Base-by-base conservation (phyloP, 1,284 basidiomycete species). In the Vanrija sp. region DNA sequence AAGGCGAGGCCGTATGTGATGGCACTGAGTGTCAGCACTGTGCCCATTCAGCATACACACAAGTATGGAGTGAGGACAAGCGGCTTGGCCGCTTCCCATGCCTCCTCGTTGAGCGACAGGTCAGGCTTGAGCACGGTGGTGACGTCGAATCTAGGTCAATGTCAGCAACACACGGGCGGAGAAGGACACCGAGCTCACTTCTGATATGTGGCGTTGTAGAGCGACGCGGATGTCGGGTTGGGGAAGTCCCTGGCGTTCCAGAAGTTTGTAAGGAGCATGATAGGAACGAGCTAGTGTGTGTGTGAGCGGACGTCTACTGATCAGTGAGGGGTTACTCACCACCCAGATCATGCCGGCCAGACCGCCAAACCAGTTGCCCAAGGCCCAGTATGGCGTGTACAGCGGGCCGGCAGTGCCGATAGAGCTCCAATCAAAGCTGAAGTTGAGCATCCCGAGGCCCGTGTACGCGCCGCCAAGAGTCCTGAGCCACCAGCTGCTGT, bases 381-480 rank as follows among this genome's bases (percentile, higher is more conserved):
- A 68, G 1, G 80, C 80, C 78, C 78, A 80, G 68, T 76, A 79
- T 2, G 80, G 80, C 40, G 78, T 79, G 64, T 76, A 81, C 34
- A 81, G 67, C 9, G 80, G 79, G 1, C 79, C 79, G 25, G 67
- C 69, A 38, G 64, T 67, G 2, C 79, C 79, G 4, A 80, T 70
- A 23, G 75, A 77, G 39, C 76, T 77, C 80, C 80, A 81, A 60
- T 81, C 80, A 38, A 81, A 78, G 47, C 68, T 71, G 52, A 81
- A 72, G 61, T 80, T 78, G 40, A 77, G 63, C 49, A 80, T 72
- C 6, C 80, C 80, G n/a, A 81, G 70, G 2, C 80, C 80, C 5
- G 72, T 65, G 59, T 80, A 81, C 10, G 78, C 80, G n/a, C 75
- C 77, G 29, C 79, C 77, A 15, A 81, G 68, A 0, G 74, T 76